Evolutionary conservation across 2,329 filamentous ascomycete genomes (phyloP).

Genomic region (Fusarium temperatum): DNA sequence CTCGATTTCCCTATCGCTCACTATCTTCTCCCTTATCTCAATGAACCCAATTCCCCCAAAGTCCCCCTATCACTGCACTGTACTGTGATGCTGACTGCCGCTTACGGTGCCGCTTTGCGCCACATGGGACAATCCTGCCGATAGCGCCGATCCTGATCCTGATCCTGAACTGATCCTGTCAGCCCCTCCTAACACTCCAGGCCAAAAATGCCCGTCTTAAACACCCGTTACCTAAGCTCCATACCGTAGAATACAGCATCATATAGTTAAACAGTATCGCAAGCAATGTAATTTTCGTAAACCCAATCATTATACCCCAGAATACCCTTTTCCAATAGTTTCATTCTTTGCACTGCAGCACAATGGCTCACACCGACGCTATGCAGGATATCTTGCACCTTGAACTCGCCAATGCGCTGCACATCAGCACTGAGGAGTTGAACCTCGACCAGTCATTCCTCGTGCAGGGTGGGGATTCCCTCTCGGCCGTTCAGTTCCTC

Average conservation of each 20-base stretch:
- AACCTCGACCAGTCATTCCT: background rate
- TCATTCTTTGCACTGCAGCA: background rate
- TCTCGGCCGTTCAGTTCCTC: background rate
- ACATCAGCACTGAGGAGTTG: background rate
- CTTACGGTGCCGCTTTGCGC: background rate
- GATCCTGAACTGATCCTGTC: conserved; percentile 1
- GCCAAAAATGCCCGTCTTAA: background rate
- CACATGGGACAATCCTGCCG: background rate
- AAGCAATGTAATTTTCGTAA: background rate
- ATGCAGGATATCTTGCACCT: background rate
- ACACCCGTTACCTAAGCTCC: background rate
- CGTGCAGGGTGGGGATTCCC: background rate
- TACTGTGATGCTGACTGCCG: background rate
- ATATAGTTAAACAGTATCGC: background rate
- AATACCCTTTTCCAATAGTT: background rate
- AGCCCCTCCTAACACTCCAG: background rate
- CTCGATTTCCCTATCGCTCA: background rate
- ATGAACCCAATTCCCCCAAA: background rate
- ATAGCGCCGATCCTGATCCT: background rate
- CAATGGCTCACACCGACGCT: background rate
- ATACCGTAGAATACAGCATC: background rate
- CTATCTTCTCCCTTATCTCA: background rate
- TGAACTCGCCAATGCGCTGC: background rate
- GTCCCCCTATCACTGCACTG: background rate
- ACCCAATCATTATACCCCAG: background rate